These are phyloP conservation scores for Hyaloperonospora brassicae DNA, from an alignment of 352 stramenopile genomes.

Conservation along the genomic window DNA sequence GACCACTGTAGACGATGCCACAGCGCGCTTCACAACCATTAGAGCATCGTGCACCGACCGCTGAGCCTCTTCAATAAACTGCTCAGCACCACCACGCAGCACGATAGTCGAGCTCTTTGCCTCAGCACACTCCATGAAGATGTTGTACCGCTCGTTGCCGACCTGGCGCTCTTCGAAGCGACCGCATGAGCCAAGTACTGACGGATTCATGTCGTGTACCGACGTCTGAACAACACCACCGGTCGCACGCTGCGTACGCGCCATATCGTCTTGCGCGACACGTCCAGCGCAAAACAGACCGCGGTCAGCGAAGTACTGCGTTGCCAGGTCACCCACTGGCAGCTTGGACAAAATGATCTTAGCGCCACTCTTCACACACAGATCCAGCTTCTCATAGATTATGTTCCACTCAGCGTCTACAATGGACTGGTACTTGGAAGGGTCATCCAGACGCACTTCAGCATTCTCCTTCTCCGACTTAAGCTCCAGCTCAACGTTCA, in stretches of 20 bases:
- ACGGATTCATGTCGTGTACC: constrained; percentile 86
- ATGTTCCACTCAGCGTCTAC: constrained; percentile 99
- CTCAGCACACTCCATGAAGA: constrained; percentile 95
- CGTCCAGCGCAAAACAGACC: constrained; percentile 97
- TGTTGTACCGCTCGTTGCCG: constrained; percentile 97
- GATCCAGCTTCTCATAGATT: constrained; percentile 98
- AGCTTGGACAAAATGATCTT: constrained; percentile 98
- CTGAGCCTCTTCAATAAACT: constrained; percentile 98
- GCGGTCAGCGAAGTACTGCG: constrained; percentile 98
- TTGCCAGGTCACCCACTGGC: constrained; percentile 94
- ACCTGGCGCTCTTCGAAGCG: constrained; percentile 97
- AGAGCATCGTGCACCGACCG: constrained; percentile 97
- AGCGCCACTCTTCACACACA: constrained; percentile 86
- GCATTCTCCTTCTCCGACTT: constrained; percentile 99
- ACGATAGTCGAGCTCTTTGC: constrained; percentile 96
- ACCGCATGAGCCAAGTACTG: constrained; percentile 91
- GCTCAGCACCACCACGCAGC: constrained; percentile 93
- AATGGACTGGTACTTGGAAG: constrained; percentile 98
- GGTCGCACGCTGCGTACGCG: constrained; percentile 93
- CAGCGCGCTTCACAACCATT: constrained; percentile 97
- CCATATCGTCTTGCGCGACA: constrained; percentile 95
- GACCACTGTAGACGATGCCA: constrained; percentile 88
- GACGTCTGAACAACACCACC: constrained; percentile 91
- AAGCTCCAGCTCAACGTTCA: constrained; percentile 99
- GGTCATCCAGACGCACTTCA: constrained; percentile 95